Evolutionary conservation across 805 yeast species (phyloP), one percentile per base, ranked within the genome.

Genomic region (Metschnikowia continentalis): DNA sequence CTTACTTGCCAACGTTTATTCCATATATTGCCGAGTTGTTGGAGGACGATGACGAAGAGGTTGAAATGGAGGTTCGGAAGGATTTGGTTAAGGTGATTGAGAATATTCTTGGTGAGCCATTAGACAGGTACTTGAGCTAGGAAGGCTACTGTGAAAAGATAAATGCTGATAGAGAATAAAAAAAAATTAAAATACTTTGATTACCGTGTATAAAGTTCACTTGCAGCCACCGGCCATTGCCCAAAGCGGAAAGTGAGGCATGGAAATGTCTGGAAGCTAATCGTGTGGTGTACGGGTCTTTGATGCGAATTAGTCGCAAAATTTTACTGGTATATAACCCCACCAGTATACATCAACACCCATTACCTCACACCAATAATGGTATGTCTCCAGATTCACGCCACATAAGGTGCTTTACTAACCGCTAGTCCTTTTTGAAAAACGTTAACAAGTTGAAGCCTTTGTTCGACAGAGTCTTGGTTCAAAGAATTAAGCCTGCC

Each of bases 1-100:
- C 86, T 33, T 78, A 88, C 74, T 76, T 94, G 60, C 99, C 99
- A 22, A 97, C 91, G 64, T 78, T 94, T 59, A 96, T 94, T 55
- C 99, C 99, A 33, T 79, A 89, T 53, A 89, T 94, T 67, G 97
- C 98, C 6, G 99, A 94, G 70, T 72, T 94, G 51, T 76, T 94
- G 55, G 99, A 94, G 64, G 98, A 91, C 65, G 98, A 94, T 53
- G 95, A 91, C 55, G 99, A 94, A 67, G 83, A 80, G 45, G 96
- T 94, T 32, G 98, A 94, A 68, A 66, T 81, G 63, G 97, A 90
- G 69, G 97, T 90, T 3, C 84, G 97, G 70, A 79, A 84, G 35
- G 96, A 96, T 13, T 77, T 94, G 54, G 96, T 92, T 7, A 89
- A 88, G 61, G 96, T 88, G 5, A 84, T 94, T 51, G 99, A 94